Evolutionary conservation across 2,329 filamentous ascomycete species (phyloP).

Genomic region (Zymoseptoria crescenta): DNA sequence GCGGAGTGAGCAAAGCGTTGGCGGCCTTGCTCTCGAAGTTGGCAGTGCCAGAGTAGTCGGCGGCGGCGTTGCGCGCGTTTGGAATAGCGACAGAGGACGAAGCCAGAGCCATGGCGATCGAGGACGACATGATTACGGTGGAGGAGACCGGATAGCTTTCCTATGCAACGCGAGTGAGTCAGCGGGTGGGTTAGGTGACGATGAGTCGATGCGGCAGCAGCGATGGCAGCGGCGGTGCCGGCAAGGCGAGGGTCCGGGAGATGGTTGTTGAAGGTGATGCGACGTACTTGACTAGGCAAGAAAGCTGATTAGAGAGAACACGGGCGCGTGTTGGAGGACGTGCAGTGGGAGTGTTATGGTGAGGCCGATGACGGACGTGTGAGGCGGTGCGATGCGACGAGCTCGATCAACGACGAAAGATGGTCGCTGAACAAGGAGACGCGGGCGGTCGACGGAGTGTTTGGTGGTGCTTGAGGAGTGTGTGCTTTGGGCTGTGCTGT

Average conservation of each 20-base stretch:
- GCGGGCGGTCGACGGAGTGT: neutral
- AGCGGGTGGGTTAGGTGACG: constrained; percentile 11
- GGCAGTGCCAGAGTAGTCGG: constrained; percentile 21
- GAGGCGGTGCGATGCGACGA: neutral
- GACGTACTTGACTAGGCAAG: constrained; percentile 30
- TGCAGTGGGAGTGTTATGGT: neutral
- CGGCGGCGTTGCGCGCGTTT: constrained; percentile 17
- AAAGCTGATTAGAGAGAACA: constrained; percentile 18
- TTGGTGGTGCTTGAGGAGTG: neutral
- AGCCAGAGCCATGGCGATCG: constrained; percentile 29
- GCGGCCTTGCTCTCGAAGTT: constrained; percentile 21
- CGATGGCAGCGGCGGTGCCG: constrained; percentile 3
- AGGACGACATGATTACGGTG: constrained; percentile 25
- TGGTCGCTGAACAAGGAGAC: neutral
- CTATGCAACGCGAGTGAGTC: constrained; percentile 24
- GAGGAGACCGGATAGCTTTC: constrained; percentile 27
- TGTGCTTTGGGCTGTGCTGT: no score
- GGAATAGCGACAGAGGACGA: constrained; percentile 25
- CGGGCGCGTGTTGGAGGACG: neutral
- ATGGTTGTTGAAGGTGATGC: constrained; percentile 14
- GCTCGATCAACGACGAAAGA: neutral
- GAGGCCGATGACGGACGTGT: neutral
- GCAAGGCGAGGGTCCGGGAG: constrained; percentile 1
- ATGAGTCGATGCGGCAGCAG: constrained; percentile 7
- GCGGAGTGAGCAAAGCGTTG: constrained; percentile 71